Evolutionary conservation across 2,329 filamentous ascomycete genomes (phyloP), one percentile per base, ranked within the genome.

Genomic region (Sporothrix pallida): DNA sequence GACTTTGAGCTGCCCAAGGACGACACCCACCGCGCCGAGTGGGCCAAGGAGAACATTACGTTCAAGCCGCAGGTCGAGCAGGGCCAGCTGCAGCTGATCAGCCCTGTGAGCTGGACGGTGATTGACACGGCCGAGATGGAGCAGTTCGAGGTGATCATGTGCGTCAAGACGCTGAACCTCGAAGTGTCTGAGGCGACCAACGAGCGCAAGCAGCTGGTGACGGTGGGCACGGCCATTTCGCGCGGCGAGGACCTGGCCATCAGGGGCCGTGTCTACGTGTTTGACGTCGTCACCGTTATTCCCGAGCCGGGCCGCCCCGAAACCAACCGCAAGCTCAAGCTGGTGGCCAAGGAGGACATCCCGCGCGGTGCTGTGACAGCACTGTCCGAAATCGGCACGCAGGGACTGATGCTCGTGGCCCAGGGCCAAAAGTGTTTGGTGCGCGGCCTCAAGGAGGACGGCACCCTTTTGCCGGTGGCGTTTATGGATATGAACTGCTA

Each of bases 341-440:
- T 97, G 3, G 87, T 98, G 17, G 93, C 93, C 5, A 93, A 92
- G 78, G 96, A 99, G 81, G 93, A 97, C 70, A 94, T 98, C 37
- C 88, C 89, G n/a, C 93, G 96, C 69, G 96, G 96, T 10, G 94
- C 94, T 3, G 93, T 99, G 31, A 97, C 95, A 15, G 92, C 93
- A 0, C 82, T 99, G 12, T 94, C 92, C 0, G 91, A 93, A 76
- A 91, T 97, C 72, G 95, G 93, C 58, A 94, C 91, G 0, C 94
- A 96, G 82, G 96, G 93, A 1, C 94, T 95, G 77, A 90, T 97
- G 86, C 91, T 96, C 75, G 93, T 93, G 56, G 94, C 95, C 0
- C 96, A 99, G 80, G 96, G 96, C 0, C 95, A 98, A 79, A 99
- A 99, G 82, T 95, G 94, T 81, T 97, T 99, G 92, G 94, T 99